Base-by-base conservation (phyloP, 768 basidiomycete species). In the Pleurotus sapidus region DNA sequence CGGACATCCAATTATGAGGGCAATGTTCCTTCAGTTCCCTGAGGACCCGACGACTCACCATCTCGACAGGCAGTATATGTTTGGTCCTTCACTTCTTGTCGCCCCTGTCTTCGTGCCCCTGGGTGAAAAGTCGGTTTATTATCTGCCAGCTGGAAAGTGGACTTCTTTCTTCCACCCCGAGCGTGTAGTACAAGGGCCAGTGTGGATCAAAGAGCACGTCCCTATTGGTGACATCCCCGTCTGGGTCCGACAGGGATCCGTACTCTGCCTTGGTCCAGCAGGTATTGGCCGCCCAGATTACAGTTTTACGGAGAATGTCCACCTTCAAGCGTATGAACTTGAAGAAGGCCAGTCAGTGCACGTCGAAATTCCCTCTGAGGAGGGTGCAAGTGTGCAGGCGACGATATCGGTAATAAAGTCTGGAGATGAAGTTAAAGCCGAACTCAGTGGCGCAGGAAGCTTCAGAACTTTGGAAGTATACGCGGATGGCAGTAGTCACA, bases 11-110 rank as follows among this genome's bases (percentile, higher is more conserved):
- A 59, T 85, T 30, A 80, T 80, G 63, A 78, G 85, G 14, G 84
- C 85, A 8, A 86, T 87, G 85, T 86, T 87, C 73, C 59, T 87
- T 56, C 84, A 87, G 61, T 87, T 86, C 67, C 71, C 73, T 12
- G 76, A 78, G 14, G 85, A 87, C 63, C 75, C 80, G 55, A 84
- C 79, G 27, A 81, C 83, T 5, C 84, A 86, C 63, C 69, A 75
- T 61, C 79, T 87, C 20, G 84, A 86, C 63, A 74, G 78, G 58
- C 84, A 86, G 64, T 85, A 79, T 62, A 81, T 82, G 78, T 69
- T 82, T 7, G 71, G 85, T 0, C 81, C 82, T 1, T 79, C 72
- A 34, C 75, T 87, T 20, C 81, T 87, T 38, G 80, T 87, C 50
- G 84, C 83, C 25, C 84, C 86, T 5, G 83, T 87, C 3, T 79